These are phyloP conservation scores for Thermoascus crustaceus DNA, from an alignment of 2,329 filamentous ascomycete species.

Conservation along the genomic window DNA sequence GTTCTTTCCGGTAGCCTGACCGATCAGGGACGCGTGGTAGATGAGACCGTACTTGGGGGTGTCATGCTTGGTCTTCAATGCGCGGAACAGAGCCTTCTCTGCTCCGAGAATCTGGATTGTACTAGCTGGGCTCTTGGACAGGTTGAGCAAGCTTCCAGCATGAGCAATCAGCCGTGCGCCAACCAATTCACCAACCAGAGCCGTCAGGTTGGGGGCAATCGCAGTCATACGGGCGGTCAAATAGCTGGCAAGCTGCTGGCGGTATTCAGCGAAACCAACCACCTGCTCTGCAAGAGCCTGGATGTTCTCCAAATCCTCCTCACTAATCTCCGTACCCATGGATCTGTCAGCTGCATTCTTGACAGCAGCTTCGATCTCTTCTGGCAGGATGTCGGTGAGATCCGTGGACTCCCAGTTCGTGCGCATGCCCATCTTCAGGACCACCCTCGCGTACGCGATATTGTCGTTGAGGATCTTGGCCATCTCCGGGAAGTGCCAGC, in stretches of 20 bases:
- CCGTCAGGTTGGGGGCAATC: constrained; percentile 91
- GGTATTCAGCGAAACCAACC: constrained; percentile 83
- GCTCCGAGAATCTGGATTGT: constrained; percentile 98
- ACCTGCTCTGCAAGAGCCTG: constrained; percentile 87
- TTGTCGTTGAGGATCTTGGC: constrained; percentile 97
- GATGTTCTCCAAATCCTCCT: constrained; percentile 89
- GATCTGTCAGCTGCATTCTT: constrained; percentile 93
- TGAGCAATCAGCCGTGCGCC: constrained; percentile 93
- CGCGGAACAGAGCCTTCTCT: constrained; percentile 97
- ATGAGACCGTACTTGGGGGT: constrained; percentile 97
- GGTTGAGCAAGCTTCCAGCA: constrained; percentile 84
- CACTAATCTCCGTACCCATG: constrained; percentile 96
- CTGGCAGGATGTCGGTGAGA: constrained; percentile 82
- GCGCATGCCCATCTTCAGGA: constrained; percentile 82
- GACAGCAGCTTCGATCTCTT: constrained; percentile 85
- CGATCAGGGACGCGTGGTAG: constrained; percentile 87
- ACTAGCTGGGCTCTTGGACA: constrained; percentile 89
- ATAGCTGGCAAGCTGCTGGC: constrained; percentile 79
- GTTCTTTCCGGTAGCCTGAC: constrained; percentile 94
- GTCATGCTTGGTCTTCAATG: constrained; percentile 97
- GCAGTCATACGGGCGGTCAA: constrained; percentile 90
- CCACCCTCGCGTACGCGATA: constrained; percentile 81
- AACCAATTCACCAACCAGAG: constrained; percentile 85
- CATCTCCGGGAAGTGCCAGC: constrained; percentile 99
- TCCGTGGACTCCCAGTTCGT: constrained; percentile 68